Evolutionary conservation across 441 rosid species (phyloP).

Genomic region (Macaranga tanarius): DNA sequence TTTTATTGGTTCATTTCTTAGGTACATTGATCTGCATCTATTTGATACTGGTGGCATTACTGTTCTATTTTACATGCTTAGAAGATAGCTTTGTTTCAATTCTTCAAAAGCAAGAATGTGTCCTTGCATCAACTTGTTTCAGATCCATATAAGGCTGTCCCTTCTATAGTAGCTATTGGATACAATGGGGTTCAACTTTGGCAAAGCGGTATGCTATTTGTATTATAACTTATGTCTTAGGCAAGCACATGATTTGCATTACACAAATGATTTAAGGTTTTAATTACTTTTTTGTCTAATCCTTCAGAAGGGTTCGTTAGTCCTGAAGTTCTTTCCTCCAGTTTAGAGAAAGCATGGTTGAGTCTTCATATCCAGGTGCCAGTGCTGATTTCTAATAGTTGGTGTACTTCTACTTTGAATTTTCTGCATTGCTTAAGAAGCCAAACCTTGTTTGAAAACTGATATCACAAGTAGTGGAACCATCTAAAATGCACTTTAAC

Average conservation of each 20-base stretch:
- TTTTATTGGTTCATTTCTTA: not conserved
- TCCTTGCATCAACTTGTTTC: slow-evolving; percentile 57
- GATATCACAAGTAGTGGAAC: not conserved
- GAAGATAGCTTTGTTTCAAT: not conserved
- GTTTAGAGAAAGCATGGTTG: slow-evolving; percentile 74
- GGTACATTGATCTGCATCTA: not conserved
- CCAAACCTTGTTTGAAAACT: not conserved
- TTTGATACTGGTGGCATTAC: not conserved
- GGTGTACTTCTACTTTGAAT: not conserved
- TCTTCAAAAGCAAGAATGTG: slow-evolving; percentile 15
- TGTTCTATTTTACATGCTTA: not conserved
- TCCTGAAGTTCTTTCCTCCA: slow-evolving; percentile 65
- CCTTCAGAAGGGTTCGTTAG: slow-evolving; percentile 59
- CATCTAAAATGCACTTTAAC: not conserved
- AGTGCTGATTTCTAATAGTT: not conserved
- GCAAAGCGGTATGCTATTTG: slow-evolving; percentile 54
- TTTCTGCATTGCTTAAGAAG: not conserved
- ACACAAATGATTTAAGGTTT: not conserved
- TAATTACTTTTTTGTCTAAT: slow-evolving; percentile 20
- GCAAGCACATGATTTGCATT: not conserved
- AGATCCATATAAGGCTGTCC: slow-evolving; percentile 74
- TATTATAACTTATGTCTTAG: slow-evolving; percentile 13
- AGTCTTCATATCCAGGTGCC: slow-evolving; percentile 79
- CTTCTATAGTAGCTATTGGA: slow-evolving; percentile 76
- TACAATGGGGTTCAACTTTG: slow-evolving; percentile 79